These are phyloP conservation scores for Pseudognaphalium luteoalbum DNA, from an alignment of 129 eudicot genomes.

Conservation along the genomic window DNA sequence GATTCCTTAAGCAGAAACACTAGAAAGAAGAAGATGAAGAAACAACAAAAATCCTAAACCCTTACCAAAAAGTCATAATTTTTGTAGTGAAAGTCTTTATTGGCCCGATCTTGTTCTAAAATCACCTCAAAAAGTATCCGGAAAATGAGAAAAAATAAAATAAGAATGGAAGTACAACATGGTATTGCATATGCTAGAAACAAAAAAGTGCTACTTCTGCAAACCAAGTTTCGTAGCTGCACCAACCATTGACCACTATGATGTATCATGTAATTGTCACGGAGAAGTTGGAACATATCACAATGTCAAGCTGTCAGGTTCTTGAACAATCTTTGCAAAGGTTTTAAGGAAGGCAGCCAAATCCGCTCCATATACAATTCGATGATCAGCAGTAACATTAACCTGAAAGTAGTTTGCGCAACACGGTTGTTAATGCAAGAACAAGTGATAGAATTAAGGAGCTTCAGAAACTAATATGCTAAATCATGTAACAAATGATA, in stretches of 20 bases:
- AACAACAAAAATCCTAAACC: constrained; percentile 13
- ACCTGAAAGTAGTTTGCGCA: constrained; percentile 48
- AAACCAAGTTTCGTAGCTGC: constrained; percentile 28
- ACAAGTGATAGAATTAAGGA: neutral
- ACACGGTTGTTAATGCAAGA: constrained; percentile 11
- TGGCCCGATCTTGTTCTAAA: constrained; percentile 23
- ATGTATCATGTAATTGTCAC: constrained; percentile 16
- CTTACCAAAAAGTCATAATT: constrained; percentile 16
- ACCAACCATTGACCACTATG: constrained; percentile 14
- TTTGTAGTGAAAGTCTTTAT: constrained; percentile 23
- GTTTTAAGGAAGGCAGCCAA: constrained; percentile 92
- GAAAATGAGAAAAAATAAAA: constrained; percentile 9
- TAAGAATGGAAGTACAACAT: constrained; percentile 32
- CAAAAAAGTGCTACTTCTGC: constrained; percentile 25
- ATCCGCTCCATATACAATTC: constrained; percentile 87
- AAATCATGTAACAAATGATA: neutral
- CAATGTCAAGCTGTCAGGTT: constrained; percentile 82
- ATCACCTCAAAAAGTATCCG: constrained; percentile 20
- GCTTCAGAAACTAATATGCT: constrained; percentile 2
- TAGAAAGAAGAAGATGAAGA: neutral
- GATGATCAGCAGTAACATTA: constrained; percentile 93
- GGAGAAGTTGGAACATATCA: constrained; percentile 34
- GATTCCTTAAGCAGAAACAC: neutral
- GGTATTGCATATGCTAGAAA: constrained; percentile 28
- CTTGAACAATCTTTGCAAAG: constrained; percentile 74